Percentiles rank a stretch among this genome's conserved stretches.
phyloP scores from a whole-genome alignment of 805 yeast genomes.

The fission yeast (Schizosaccharomyces pombe) region DNA sequence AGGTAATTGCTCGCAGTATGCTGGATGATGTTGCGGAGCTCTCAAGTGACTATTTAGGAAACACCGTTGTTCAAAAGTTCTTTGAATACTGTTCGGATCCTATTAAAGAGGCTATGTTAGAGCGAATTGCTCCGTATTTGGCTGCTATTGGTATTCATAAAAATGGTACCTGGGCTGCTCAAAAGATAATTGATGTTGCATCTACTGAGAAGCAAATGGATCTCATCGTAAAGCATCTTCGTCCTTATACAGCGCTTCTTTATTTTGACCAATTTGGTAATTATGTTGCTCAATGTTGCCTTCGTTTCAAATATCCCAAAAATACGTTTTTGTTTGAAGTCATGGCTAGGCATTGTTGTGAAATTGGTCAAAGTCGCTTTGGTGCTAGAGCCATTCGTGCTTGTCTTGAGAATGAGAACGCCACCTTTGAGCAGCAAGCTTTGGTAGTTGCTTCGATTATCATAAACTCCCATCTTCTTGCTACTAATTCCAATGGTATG shows the following conservation, averaged over 20 bases:
- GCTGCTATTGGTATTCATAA: slow-evolving; percentile 89
- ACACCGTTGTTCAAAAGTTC: slow-evolving; percentile 81
- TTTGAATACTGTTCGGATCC: slow-evolving; percentile 49
- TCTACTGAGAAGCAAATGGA: slow-evolving; percentile 36
- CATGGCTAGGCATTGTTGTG: slow-evolving; percentile 51
- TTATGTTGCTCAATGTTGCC: slow-evolving; percentile 82
- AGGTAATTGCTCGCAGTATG: slow-evolving; percentile 64
- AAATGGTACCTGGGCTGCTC: slow-evolving; percentile 98
- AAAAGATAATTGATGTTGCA: slow-evolving; percentile 67
- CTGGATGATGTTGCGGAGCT: slow-evolving; percentile 71
- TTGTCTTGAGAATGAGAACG: slow-evolving; percentile 57
- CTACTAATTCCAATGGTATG: slow-evolving; percentile 69
- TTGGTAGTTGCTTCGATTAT: slow-evolving; percentile 59
- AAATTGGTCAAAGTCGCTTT: slow-evolving; percentile 66
- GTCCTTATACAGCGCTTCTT: slow-evolving; percentile 61
- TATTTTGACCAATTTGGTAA: slow-evolving; percentile 93
- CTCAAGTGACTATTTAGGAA: slow-evolving; percentile 81
- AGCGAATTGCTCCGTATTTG: slow-evolving; percentile 50
- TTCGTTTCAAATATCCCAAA: slow-evolving; percentile 72
- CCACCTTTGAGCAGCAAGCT: slow-evolving; percentile 42
- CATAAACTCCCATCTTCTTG: slow-evolving; percentile 52
- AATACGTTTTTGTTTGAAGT: slow-evolving; percentile 75
- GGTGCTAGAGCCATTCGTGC: slow-evolving; percentile 92
- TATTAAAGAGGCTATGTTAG: slow-evolving; percentile 59
- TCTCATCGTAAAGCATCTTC: slow-evolving; percentile 43